Evolutionary conservation across 106 monocot species (phyloP).

Genomic region (Dendrobium officinale): DNA sequence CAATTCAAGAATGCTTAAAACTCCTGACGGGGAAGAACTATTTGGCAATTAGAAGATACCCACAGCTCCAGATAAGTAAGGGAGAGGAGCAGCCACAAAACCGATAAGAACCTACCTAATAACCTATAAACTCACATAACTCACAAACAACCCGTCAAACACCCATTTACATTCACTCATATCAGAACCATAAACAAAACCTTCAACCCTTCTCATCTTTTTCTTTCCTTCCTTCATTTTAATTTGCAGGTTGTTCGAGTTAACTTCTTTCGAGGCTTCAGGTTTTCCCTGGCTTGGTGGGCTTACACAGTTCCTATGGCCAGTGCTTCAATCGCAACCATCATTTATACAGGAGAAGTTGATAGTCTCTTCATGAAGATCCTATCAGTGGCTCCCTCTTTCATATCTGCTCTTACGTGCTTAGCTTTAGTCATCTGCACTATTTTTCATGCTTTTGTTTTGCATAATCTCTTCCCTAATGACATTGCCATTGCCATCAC

Average conservation of each 20-base stretch:
- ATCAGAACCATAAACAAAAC: no score
- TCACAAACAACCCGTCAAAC: no score
- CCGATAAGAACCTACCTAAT: no score
- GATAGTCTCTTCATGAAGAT: conserved; percentile 33
- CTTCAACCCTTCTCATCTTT: no score
- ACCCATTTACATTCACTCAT: no score
- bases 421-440: conserved; percentile 48
- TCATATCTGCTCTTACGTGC: conserved; percentile 46
- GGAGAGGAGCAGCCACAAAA: no score
- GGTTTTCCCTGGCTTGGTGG: conserved; percentile 86
- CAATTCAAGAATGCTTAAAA: no score
- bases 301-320: conserved; percentile 81
- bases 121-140: no score
- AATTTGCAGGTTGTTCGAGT: not conserved
- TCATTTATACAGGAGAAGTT: conserved; percentile 43
- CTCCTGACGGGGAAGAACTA: no score
- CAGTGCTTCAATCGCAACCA: conserved; percentile 49
- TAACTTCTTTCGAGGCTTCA: conserved; percentile 6
- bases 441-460: conserved; percentile 53
- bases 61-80: no score
- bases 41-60: no score
- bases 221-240: not conserved
- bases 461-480: conserved; percentile 73
- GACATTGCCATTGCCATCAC: conserved; percentile 75
- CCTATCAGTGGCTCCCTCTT: conserved; percentile 37